A percentile compares a stretch with the other conserved stretches of the same genome.
phyloP scores from a whole-genome alignment of 2,329 filamentous ascomycete species.

The Akanthomyces muscarius region DNA sequence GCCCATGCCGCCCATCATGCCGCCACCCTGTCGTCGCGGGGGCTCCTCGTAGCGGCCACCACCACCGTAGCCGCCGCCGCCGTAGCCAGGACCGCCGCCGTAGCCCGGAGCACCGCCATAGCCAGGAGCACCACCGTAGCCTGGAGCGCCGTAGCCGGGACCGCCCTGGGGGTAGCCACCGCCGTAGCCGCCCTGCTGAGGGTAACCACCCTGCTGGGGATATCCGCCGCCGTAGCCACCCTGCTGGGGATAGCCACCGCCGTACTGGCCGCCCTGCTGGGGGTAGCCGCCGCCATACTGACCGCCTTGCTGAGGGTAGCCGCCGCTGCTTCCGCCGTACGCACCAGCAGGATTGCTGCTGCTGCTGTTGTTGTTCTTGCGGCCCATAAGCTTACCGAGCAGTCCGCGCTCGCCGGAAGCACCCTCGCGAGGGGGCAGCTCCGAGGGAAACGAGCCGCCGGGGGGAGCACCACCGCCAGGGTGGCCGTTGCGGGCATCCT shows the following conservation, averaged over 20 bases:
- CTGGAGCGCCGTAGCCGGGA: too few relatives aligned
- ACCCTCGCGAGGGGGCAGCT: slow-evolving; percentile 14
- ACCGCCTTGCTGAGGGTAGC: slow-evolving; percentile 18
- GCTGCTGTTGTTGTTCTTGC: slow-evolving; percentile 38
- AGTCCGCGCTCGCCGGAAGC: slow-evolving; percentile 41
- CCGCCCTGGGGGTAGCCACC: slow-evolving; percentile 21
- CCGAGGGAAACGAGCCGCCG: slow-evolving; percentile 5
- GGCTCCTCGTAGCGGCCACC: slow-evolving; percentile 35
- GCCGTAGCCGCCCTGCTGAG: slow-evolving; percentile 27
- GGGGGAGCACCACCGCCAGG: slow-evolving; percentile 15
- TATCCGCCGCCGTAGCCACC: slow-evolving; percentile 20
- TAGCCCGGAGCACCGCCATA: slow-evolving; percentile 35
- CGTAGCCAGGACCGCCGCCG: slow-evolving; percentile 28
- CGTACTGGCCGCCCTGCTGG: slow-evolving; percentile 20
- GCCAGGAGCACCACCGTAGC: slow-evolving; percentile 18
- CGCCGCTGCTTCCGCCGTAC: slow-evolving; percentile 16
- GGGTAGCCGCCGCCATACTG: slow-evolving; percentile 24
- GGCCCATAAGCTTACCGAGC: slow-evolving; percentile 50
- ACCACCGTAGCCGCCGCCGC: slow-evolving; percentile 33
- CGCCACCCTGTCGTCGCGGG: slow-evolving; percentile 44
- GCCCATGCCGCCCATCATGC: slow-evolving; percentile 32
- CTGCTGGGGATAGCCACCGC: slow-evolving; percentile 17
- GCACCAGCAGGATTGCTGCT: slow-evolving; percentile 19
- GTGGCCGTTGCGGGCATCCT: slow-evolving; percentile 55
- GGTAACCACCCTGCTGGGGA: slow-evolving; percentile 20